Evolutionary conservation across 768 basidiomycete species (phyloP), one percentile per base, ranked within the genome.

Genomic region (Xerocomellus intermedius): DNA sequence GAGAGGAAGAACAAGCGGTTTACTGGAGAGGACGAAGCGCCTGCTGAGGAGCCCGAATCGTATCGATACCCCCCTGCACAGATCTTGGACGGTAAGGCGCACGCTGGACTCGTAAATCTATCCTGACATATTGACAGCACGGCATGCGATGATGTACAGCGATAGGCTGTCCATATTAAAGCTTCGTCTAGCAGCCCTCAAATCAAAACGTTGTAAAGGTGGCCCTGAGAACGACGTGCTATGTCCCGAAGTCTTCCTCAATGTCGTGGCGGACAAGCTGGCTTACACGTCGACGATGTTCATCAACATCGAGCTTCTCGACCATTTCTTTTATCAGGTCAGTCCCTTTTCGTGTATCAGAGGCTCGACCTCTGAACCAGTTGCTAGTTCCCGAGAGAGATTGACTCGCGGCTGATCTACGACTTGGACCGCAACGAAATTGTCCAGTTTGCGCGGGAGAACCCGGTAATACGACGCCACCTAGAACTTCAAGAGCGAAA

Each of bases 241-340:
- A 66, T 99, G 97, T 69, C 97, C 97, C 0, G 97, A 99, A 70
- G 90, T 91, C 0, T 98, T 98, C 83, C 80, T 99, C 59, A 88
- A 93, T 64, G 93, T 96, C 24, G 94, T 99, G 21, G 94, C 97
- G 3, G 92, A 98, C 70, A 98, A 99, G 72, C 79, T 99, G 39
- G 94, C 95, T 1, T 87, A 94, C 67, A 98, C 96, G 0, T 92
- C 94, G 3, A 85, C 95, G 3, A 93, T 98, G 89, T 98, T 98
- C 72, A 97, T 99, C 79, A 97, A 94, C 74, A 97, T 99, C 55
- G 97, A 99, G 69, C 79, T 99, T 10, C 82, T 98, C 2, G 95
- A 97, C 64, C 95, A 98, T 63, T 99, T 98, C 80, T 98, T 98
- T 79, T 97, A 98, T 66, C 93, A 96, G 79, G 93, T 91, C 61